phyloP scores from a whole-genome alignment of 2,329 filamentous ascomycete genomes.

The Arthrobotrys megalospora region DNA sequence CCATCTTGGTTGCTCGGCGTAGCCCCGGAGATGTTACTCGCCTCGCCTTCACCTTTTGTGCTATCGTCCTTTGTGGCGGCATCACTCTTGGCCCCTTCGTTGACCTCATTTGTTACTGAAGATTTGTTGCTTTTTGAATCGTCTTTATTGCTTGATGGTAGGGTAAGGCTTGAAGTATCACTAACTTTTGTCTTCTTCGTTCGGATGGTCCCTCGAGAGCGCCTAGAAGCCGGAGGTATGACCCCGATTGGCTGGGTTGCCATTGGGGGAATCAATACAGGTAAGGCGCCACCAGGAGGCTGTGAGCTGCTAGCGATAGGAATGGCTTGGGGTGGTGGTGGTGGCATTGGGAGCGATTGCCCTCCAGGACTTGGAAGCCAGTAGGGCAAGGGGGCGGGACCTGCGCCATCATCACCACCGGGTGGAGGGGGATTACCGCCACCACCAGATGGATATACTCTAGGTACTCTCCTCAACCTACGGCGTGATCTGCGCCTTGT shows the following conservation, averaged over 20 bases:
- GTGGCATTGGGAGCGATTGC: constrained; percentile 13
- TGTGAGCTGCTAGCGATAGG: constrained; percentile 13
- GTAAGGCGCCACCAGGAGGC: not conserved
- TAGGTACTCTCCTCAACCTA: constrained; percentile 48
- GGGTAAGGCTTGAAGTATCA: constrained; percentile 4
- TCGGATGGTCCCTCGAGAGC: not conserved
- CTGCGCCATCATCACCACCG: constrained; percentile 43
- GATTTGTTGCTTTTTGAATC: constrained; percentile 21
- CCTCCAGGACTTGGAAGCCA: constrained; percentile 38
- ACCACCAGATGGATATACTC: constrained; percentile 56
- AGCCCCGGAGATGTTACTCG: not conserved
- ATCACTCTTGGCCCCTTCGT: constrained; percentile 12
- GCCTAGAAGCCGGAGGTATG: not conserved
- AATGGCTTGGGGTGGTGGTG: constrained; percentile 2
- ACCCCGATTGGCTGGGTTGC: not conserved
- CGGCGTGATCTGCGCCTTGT: constrained; percentile 46
- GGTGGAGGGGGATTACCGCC: constrained; percentile 30
- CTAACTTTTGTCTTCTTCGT: constrained; percentile 6
- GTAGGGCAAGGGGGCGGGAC: constrained; percentile 34
- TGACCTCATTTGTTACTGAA: constrained; percentile 10
- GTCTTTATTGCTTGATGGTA: constrained; percentile 7
- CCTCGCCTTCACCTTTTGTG: constrained; percentile 25
- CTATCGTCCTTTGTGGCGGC: constrained; percentile 24
- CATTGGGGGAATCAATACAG: not conserved
- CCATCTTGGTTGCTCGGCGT: constrained; percentile 9